Evolutionary conservation across 257 asterid species (phyloP).

Genomic region (Capsicum chinense): DNA sequence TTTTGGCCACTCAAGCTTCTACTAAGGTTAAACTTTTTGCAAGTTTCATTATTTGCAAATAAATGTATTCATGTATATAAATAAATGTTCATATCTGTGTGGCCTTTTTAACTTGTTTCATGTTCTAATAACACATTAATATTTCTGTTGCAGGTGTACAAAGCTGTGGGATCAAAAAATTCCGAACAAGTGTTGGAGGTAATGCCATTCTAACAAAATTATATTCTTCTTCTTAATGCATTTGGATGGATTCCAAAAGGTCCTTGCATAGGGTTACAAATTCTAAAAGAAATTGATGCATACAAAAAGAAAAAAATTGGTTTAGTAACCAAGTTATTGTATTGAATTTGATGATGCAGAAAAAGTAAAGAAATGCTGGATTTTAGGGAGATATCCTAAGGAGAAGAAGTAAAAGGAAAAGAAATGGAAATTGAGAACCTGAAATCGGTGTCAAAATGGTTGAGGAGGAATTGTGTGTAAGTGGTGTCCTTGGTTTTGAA

Average conservation of each 20-base stretch:
- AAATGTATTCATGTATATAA: no score
- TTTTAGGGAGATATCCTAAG: conserved; percentile 2
- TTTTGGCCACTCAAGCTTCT: conserved; percentile 95
- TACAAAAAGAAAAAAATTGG: neutral
- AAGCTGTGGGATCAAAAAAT: conserved; percentile 66
- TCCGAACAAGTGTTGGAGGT: conserved; percentile 81
- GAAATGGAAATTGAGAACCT: neutral
- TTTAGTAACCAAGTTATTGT: neutral
- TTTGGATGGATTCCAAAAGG: neutral
- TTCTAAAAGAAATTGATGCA: neutral
- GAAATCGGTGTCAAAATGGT: conserved; percentile 12
- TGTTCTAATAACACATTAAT: neutral
- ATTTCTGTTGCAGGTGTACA: conserved; percentile 66
- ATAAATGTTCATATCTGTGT: neutral
- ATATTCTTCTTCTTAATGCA: neutral
- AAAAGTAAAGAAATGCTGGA: neutral
- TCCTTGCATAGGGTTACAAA: neutral
- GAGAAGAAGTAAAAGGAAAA: neutral
- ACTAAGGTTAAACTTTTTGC: conserved; percentile 68
- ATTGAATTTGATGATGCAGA: neutral
- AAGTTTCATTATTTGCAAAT: neutral
- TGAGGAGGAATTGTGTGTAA: conserved; percentile 7
- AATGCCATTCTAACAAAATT: conserved; percentile 25
- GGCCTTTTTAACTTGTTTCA: neutral
- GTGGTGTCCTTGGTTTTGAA: neutral